Evolutionary conservation across 306 rosid species (phyloP).

Genomic region (Chamaecrista fasciculata): DNA sequence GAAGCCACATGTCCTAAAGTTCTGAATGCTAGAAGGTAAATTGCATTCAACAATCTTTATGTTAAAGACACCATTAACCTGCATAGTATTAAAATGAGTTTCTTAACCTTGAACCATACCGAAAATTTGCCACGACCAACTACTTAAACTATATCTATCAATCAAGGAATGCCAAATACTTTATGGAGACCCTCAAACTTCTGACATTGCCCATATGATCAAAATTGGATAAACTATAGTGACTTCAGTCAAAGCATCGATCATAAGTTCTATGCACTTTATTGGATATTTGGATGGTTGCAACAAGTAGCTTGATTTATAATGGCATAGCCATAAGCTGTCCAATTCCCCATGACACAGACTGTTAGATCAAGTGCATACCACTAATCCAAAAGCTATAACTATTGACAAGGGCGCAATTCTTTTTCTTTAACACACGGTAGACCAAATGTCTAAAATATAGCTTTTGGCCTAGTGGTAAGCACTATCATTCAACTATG

Average conservation of each 20-base stretch:
- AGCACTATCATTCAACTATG: too few species aligned
- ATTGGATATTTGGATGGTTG: neutral
- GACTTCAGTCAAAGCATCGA: neutral
- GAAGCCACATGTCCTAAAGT: neutral
- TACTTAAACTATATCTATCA: neutral
- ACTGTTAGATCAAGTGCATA: too few species aligned
- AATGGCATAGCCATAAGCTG: neutral
- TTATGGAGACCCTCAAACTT: slow-evolving; percentile 3
- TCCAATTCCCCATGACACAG: neutral
- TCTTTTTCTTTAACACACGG: too few species aligned
- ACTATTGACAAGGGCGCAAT: too few species aligned
- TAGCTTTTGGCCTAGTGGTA: too few species aligned
- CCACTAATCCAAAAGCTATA: too few species aligned
- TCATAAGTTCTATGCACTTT: neutral
- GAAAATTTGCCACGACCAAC: neutral
- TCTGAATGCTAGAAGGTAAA: neutral
- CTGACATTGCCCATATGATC: neutral
- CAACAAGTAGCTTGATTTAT: neutral
- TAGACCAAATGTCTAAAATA: too few species aligned
- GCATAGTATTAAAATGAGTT: neutral
- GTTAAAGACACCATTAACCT: slow-evolving; percentile 13
- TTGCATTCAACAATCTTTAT: slow-evolving; percentile 17
- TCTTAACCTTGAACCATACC: slow-evolving; percentile 1
- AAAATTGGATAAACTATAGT: neutral
- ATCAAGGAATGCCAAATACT: slow-evolving; percentile 22